These are phyloP conservation scores for Craspedostauros australis DNA, from an alignment of 108 stramenopile species.

Conservation along the genomic window DNA sequence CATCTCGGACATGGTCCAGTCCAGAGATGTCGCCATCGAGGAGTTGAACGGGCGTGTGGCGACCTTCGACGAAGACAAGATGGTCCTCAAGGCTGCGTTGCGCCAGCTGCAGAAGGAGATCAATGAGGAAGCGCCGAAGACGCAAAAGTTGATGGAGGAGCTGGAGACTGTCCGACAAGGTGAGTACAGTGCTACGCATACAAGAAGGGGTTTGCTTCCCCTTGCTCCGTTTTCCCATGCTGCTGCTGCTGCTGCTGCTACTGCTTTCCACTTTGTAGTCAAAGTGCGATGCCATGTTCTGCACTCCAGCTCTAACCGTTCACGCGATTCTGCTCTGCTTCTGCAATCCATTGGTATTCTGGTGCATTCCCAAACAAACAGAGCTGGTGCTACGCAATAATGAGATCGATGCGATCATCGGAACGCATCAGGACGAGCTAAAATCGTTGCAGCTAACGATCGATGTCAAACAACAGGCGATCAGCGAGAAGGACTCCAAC, in stretches of 20 bases:
- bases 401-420: slow-evolving; percentile 40
- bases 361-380: too few relatives aligned
- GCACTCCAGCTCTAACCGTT: too few relatives aligned
- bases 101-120: slow-evolving; percentile 79
- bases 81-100: slow-evolving; percentile 80
- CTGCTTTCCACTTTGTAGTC: slow-evolving; percentile 5
- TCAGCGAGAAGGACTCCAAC: slow-evolving; percentile 56
- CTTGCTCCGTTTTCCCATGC: not conserved
- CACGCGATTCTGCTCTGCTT: too few relatives aligned
- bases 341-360: not conserved
- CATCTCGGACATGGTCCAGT: slow-evolving; percentile 71
- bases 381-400: slow-evolving; percentile 13
- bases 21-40: slow-evolving; percentile 60
- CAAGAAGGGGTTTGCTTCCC: too few relatives aligned
- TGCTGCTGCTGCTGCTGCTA: too few relatives aligned
- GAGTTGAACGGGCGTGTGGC: slow-evolving; percentile 79
- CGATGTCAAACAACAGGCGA: slow-evolving; percentile 21
- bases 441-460: slow-evolving; percentile 16
- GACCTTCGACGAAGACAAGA: slow-evolving; percentile 83
- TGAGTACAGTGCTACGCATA: not conserved
- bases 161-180: slow-evolving; percentile 36
- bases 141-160: slow-evolving; percentile 55
- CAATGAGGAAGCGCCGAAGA: slow-evolving; percentile 68
- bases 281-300: slow-evolving; percentile 8
- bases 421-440: slow-evolving; percentile 39